Conservation (phyloP, 495 filamentous ascomycete species). For the Penicillium pulvis region DNA sequence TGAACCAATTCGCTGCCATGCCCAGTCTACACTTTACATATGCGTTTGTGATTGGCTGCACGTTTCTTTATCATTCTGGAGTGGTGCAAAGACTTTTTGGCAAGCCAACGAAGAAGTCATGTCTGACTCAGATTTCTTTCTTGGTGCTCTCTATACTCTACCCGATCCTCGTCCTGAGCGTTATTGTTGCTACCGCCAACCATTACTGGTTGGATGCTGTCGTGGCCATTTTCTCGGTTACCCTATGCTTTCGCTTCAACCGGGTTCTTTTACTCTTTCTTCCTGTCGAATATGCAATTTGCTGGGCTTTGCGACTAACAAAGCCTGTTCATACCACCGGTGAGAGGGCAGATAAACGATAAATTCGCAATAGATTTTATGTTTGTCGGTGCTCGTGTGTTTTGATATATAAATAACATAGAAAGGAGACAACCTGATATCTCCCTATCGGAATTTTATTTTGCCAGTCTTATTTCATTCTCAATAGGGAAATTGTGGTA, state of each 20-base stretch:
- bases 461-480: no score
- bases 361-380: no score
- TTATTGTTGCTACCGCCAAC: conserved; percentile 67
- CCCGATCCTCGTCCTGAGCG: conserved; percentile 58
- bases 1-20: conserved; percentile 59
- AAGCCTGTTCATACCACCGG: conserved; percentile 62
- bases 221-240: conserved; percentile 53
- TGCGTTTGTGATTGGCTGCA: conserved; percentile 60
- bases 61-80: conserved; percentile 61
- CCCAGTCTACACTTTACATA: conserved; percentile 63
- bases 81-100: conserved; percentile 49
- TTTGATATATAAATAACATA: no score
- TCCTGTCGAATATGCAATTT: conserved; percentile 57
- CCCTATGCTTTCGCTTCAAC: conserved; percentile 54
- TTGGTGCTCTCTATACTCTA: conserved; percentile 54
- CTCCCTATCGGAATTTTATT: no score
- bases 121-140: conserved; percentile 45
- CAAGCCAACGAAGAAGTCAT: conserved; percentile 34
- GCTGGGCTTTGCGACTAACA: conserved; percentile 56
- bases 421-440: no score
- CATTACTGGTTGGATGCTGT: conserved; percentile 66
- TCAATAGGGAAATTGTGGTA: no score
- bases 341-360: not conserved
- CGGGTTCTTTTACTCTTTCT: conserved; percentile 55
- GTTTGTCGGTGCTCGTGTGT: no score